Base-by-base conservation (phyloP, 164 flowering plant genomes). In the Macadamia integrifolia region DNA sequence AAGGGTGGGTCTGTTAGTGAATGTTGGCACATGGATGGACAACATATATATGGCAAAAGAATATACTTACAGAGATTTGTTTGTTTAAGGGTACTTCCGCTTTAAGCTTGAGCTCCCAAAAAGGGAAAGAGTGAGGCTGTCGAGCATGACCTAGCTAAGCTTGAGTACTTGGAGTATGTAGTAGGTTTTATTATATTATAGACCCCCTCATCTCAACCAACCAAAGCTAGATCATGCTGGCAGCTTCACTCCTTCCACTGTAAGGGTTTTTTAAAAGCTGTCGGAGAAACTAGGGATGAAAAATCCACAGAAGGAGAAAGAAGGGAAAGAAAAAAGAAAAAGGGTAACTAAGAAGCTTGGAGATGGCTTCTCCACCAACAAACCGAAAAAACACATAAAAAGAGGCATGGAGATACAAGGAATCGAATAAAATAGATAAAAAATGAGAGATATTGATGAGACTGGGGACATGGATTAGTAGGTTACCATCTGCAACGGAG, bases 101-200 rank as follows among this genome's bases (percentile, higher is more conserved):
- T 42, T 35, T 28, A 4, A 31, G 3, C 14, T 66, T 62, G 66
- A 1, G 79, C 68, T 73, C 76, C 69, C 76, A 74, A 46, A 77
- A 35, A 48, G 74, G 88, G 88, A 85, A 85, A 81, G 75, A 85
- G 83, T 85, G 88, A 85, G 77, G 88, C 86, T 85, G 88, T 81
- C 86, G 75, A 76, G 83, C 88, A 85, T 85, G 88, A 85, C 86
- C 88, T 85, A 83, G 79, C 77, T 66, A 74, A 71, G 17, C 5
- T 53, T 14, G n/a, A 14, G 50, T 46, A 77, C 81, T 72, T 81
- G 69, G 9, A 3, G 3, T 56, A 17, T 56, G 3, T 56, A 3
- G 3, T 56, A 17, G 8, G 3, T 56, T 56, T 56, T 23, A 6
- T 10, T 56, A 6, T 14, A 17, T 56, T 56, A 1, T 17, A 35